Percentiles rank a stretch among this genome's conserved stretches.
These are phyloP conservation scores for Tremella fuciformis DNA, from an alignment of 768 basidiomycete genomes.

Conservation along the genomic window DNA sequence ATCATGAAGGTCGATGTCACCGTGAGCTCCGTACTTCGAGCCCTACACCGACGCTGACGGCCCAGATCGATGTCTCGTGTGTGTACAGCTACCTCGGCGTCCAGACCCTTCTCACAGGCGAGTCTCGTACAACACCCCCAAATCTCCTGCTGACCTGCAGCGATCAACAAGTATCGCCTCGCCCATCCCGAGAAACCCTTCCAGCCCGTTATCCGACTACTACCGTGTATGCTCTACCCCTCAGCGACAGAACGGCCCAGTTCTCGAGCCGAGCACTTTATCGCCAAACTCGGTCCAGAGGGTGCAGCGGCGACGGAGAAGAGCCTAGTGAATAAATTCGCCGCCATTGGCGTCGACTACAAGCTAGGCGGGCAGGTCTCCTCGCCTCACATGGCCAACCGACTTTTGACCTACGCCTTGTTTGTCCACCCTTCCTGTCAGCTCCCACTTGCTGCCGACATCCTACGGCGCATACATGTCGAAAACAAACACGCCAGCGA, in stretches of 20 bases:
- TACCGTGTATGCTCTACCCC: conserved; percentile 57
- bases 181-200: conserved; percentile 39
- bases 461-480: conserved; percentile 23
- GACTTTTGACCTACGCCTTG: conserved; percentile 26
- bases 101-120: neutral
- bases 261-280: conserved; percentile 28
- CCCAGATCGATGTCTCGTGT: neutral
- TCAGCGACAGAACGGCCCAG: conserved; percentile 47
- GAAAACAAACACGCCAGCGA: conserved; percentile 26
- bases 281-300: conserved; percentile 59
- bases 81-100: neutral
- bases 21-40: neutral
- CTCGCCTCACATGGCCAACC: conserved; percentile 28
- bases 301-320: conserved; percentile 56
- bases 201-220: conserved; percentile 56
- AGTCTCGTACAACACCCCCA: neutral
- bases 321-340: conserved; percentile 60
- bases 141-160: conserved; percentile 3
- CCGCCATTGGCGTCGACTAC: conserved; percentile 55
- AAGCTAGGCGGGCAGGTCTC: conserved; percentile 13
- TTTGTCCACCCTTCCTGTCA: conserved; percentile 17
- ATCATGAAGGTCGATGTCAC: conserved; percentile 5
- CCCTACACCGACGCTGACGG: neutral
- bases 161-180: conserved; percentile 43
- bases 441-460: conserved; percentile 25